Conservation (phyloP, 2,329 filamentous ascomycete species). For the Geosmithia flava region DNA sequence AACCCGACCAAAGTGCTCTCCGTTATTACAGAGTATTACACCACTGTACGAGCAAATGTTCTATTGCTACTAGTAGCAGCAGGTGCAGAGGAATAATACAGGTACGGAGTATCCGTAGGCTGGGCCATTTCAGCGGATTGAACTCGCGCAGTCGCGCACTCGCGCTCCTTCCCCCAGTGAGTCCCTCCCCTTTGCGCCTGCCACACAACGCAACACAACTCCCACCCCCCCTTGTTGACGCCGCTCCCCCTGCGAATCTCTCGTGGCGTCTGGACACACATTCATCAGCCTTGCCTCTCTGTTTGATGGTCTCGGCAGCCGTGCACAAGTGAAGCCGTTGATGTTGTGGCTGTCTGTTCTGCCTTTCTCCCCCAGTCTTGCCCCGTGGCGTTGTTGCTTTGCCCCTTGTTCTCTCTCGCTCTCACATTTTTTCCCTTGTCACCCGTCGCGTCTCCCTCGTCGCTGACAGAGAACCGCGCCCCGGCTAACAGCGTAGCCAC, state of each 20-base stretch:
- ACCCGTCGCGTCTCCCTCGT: neutral
- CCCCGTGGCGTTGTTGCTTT: neutral
- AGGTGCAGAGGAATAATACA: too few species aligned
- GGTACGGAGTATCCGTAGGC: too few species aligned
- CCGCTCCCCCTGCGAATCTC: too few species aligned
- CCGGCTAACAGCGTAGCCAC: conserved; percentile 1
- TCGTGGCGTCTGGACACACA: too few species aligned
- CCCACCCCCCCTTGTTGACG: too few species aligned
- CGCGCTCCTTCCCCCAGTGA: too few species aligned
- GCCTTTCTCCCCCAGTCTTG: neutral
- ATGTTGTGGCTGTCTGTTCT: neutral
- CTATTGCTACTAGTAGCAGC: too few species aligned
- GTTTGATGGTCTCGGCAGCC: neutral
- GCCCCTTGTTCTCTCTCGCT: neutral
- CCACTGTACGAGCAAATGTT: too few species aligned
- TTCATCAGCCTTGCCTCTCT: neutral
- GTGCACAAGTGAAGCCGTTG: neutral
- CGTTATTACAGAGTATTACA: neutral
- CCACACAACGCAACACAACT: too few species aligned
- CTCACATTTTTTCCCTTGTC: neutral
- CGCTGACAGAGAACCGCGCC: neutral
- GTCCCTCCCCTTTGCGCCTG: too few species aligned
- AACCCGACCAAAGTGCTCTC: neutral
- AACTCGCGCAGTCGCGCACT: too few species aligned
- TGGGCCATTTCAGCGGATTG: too few species aligned